Evolutionary conservation across 306 rosid species (phyloP).

Genomic region (Quercus mongolica): DNA sequence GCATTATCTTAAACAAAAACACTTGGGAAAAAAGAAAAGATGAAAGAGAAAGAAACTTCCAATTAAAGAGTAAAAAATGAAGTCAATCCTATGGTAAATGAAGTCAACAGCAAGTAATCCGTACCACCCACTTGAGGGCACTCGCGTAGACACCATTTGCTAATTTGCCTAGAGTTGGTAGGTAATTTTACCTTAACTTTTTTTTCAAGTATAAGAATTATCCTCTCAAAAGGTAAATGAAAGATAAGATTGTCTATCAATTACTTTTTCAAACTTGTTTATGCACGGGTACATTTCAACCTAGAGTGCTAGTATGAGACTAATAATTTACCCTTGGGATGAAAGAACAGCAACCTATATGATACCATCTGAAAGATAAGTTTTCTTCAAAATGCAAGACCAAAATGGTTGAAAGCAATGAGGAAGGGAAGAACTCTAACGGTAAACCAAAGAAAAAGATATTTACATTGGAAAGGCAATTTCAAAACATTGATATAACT

Average conservation of each 20-base stretch:
- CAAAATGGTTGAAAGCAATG: not conserved
- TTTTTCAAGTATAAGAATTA: no score
- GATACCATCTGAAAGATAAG: not conserved
- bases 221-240: no score
- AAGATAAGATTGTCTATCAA: no score
- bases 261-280: no score
- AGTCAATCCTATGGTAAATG: not conserved
- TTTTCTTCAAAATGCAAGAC: not conserved
- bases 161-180: no score
- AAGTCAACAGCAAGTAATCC: not conserved
- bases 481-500: no score
- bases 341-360: not conserved
- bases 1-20: slow-evolving; percentile 23
- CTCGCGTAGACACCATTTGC: no score
- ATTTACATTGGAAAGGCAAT: not conserved
- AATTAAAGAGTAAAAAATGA: not conserved
- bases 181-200: no score
- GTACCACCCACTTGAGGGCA: not conserved
- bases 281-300: no score
- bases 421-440: not conserved
- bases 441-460: not conserved
- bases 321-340: not conserved
- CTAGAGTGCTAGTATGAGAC: not conserved
- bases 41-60: not conserved
- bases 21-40: not conserved